A percentile compares a stretch with the other conserved stretches of the same genome.
These are phyloP conservation scores for Saccharomyces kudriavzevii DNA, from an alignment of 805 yeast genomes.

Conservation along the genomic window DNA sequence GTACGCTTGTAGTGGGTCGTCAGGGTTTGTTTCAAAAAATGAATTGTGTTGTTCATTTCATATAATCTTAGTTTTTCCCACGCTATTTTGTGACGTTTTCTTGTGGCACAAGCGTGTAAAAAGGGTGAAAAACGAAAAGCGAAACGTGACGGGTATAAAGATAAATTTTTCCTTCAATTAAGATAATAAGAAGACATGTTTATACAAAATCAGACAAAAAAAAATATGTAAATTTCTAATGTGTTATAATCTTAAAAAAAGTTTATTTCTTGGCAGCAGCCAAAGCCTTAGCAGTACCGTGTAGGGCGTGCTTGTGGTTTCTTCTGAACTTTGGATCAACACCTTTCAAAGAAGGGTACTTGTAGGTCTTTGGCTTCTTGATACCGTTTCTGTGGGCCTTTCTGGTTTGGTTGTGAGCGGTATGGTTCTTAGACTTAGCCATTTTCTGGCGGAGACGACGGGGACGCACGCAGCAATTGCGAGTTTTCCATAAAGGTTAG, in stretches of 20 bases:
- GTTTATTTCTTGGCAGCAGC: constrained; percentile 45
- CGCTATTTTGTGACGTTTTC: neutral
- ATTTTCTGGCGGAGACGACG: constrained; percentile 35
- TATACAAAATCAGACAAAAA: neutral
- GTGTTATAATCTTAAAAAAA: neutral
- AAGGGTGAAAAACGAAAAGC: neutral
- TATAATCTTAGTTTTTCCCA: neutral
- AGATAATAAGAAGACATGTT: neutral
- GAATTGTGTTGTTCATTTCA: neutral
- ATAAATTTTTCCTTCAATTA: neutral
- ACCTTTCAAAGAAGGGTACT: constrained; percentile 97
- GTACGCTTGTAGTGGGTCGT: neutral
- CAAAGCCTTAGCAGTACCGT: constrained; percentile 92
- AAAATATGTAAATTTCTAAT: neutral
- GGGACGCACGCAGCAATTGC: neutral
- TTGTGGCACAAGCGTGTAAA: neutral
- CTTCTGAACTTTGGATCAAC: constrained; percentile 99
- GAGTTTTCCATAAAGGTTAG: neutral
- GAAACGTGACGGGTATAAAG: neutral
- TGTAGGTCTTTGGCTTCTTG: constrained; percentile 97
- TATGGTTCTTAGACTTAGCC: constrained; percentile 99
- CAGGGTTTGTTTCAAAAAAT: too few species aligned
- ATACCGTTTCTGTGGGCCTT: constrained; percentile 99
- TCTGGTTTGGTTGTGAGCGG: constrained; percentile 98
- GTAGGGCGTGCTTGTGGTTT: constrained; percentile 98